Conservation (phyloP, 2,329 filamentous ascomycete species). For the Tolypocladium capitatum region DNA sequence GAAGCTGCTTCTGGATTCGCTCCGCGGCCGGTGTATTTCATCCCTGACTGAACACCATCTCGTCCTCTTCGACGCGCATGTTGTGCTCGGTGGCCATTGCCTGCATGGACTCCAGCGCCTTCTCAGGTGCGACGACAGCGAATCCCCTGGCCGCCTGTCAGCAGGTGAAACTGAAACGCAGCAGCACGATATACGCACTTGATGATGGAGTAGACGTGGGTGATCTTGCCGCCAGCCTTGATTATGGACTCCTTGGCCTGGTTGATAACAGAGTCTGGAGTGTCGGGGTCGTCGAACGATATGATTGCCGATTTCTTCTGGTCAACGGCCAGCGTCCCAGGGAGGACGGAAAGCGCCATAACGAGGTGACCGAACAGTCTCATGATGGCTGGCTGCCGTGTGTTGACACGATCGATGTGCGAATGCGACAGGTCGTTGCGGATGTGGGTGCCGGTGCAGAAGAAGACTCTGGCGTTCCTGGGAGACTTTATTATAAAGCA, state of each 20-base stretch:
- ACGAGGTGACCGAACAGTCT: constrained; percentile 42
- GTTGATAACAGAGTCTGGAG: constrained; percentile 51
- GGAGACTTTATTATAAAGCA: no score
- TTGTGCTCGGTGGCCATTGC: constrained; percentile 38
- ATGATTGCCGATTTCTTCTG: constrained; percentile 63
- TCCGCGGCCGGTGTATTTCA: neutral
- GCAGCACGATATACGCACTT: constrained; percentile 37
- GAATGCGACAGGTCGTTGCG: neutral
- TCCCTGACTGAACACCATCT: constrained; percentile 39
- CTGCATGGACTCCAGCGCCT: constrained; percentile 54
- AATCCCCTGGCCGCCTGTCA: constrained; percentile 50
- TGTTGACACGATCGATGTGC: neutral
- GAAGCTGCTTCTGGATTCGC: neutral
- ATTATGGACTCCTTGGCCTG: constrained; percentile 59
- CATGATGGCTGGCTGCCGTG: constrained; percentile 35
- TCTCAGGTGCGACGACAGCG: constrained; percentile 57
- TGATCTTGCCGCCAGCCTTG: constrained; percentile 61
- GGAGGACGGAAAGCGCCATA: constrained; percentile 41
- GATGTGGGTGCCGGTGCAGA: neutral
- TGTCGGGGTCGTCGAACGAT: constrained; percentile 55
- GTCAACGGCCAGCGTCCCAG: constrained; percentile 49
- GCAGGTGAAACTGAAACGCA: neutral
- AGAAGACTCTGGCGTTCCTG: neutral
- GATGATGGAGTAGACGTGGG: constrained; percentile 58
- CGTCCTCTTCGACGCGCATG: constrained; percentile 59